Evolutionary conservation across 2,329 filamentous ascomycete species (phyloP).

Genomic region (Scedosporium aurantiacum): DNA sequence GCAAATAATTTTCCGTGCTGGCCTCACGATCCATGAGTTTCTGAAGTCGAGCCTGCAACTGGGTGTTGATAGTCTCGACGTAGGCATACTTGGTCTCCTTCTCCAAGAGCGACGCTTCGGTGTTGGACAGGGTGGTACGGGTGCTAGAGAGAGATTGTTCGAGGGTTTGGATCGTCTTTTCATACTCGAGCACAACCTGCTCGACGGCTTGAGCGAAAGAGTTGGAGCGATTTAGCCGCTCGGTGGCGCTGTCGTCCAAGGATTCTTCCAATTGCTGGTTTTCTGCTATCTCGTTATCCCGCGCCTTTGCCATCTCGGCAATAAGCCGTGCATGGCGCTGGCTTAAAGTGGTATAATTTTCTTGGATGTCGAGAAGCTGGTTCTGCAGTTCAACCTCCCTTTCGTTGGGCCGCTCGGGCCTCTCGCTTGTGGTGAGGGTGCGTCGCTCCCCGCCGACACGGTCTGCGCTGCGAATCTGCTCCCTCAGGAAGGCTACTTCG

Average conservation of each 20-base stretch:
- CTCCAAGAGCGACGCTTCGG: constrained; percentile 79
- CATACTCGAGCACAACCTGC: constrained; percentile 91
- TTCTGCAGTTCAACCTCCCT: constrained; percentile 87
- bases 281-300: constrained; percentile 39
- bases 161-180: constrained; percentile 92
- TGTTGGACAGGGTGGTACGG: constrained; percentile 67
- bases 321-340: constrained; percentile 93
- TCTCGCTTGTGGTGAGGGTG: constrained; percentile 49
- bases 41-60: constrained; percentile 80
- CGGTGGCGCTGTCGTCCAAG: constrained; percentile 67
- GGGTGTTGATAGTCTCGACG: constrained; percentile 80
- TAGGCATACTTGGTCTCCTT: constrained; percentile 92
- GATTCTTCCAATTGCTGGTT: constrained; percentile 43
- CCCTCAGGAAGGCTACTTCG: constrained; percentile 84
- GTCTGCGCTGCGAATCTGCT: constrained; percentile 84
- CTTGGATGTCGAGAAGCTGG: constrained; percentile 81
- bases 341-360: constrained; percentile 86
- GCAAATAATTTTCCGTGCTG: constrained; percentile 85
- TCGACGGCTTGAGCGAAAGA: constrained; percentile 94
- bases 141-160: constrained; percentile 88
- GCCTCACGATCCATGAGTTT: constrained; percentile 86
- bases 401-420: constrained; percentile 68
- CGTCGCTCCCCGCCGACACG: constrained; percentile 46
- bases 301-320: constrained; percentile 78
- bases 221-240: constrained; percentile 86